These are phyloP conservation scores for Fraxinus velutina DNA, from an alignment of 305 asterid genomes.

Conservation along the genomic window DNA sequence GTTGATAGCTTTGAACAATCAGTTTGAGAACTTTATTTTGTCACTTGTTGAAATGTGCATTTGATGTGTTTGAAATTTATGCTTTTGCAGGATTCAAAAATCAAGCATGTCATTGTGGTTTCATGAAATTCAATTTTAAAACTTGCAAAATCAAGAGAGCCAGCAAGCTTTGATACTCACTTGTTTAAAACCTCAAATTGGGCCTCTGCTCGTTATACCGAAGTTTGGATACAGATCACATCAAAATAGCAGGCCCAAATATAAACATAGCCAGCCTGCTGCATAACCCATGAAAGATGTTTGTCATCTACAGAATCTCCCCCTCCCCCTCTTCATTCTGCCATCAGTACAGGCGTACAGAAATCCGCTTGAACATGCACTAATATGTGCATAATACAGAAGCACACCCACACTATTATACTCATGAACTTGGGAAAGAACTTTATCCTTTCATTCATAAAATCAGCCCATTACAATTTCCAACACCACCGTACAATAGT, in stretches of 20 bases:
- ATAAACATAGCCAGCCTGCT: neutral
- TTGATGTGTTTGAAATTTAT: neutral
- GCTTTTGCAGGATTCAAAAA: neutral
- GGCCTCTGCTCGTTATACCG: neutral
- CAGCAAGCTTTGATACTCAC: neutral
- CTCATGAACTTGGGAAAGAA: neutral
- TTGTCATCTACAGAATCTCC: neutral
- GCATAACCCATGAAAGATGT: neutral
- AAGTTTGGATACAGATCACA: neutral
- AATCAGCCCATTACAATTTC: constrained; percentile 23
- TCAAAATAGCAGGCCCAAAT: neutral
- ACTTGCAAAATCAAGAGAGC: neutral
- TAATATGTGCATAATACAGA: neutral
- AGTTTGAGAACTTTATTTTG: neutral
- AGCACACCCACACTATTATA: neutral
- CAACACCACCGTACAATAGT: constrained; percentile 49
- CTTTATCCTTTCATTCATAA: neutral
- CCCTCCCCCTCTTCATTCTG: neutral
- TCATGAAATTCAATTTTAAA: neutral
- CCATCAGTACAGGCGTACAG: neutral
- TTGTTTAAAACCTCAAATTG: neutral
- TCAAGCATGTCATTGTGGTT: constrained; percentile 8
- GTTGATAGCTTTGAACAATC: neutral
- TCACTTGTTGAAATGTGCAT: neutral
- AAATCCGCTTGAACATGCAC: neutral